Base-by-base conservation (phyloP, 495 filamentous ascomycete genomes). In the Stereocaulon alpinum region DNA sequence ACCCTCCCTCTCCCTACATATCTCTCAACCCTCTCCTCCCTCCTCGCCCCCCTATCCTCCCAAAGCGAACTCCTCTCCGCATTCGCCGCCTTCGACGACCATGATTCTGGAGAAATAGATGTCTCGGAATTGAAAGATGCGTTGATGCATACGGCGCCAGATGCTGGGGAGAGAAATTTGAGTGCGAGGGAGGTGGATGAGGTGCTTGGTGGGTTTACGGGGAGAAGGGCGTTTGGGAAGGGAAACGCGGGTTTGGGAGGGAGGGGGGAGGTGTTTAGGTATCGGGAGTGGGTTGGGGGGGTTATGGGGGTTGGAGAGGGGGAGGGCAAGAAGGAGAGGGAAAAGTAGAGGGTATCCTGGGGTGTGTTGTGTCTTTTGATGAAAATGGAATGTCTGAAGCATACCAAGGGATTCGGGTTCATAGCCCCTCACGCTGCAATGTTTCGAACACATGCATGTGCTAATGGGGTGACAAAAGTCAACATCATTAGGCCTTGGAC, bases 81-180 rank as follows among this genome's bases (percentile, higher is more conserved):
- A 0, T 89, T 98, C 62, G 86, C 87, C 11, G 94, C 94, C 0
- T 98, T 98, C 64, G 93, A 98, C 66, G 88, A 94, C 62, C 89
- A 94, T 63, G 93, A 98, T 69, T 90, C 87, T 66, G 93, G 94
- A 9, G 89, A 95, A 69, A 82, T 97, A 34, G 89, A 96, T 66
- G 75, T 93, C 18, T 77, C 70, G 2, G 92, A 95, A 70, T 73
- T 98, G 50, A 80, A 86, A 40, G 87, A 92, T 63, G 89, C 92
- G 3, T 69, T 98, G 50, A 67, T 95, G 50, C 79, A 91, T 63
- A 95, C 91, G 7, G 80, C 81, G 12, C 87, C 88, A 2, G 89
- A 91, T 61, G 76, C 79, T 1, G 91, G 84, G 40, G 86, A 86
- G 64, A 68, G 69, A 50, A 75, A 78, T 5, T 71, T 96, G 69